Evolutionary conservation across 352 stramenopile species (phyloP), one percentile per base, ranked within the genome.

Genomic region (Globisporangium spinosum): DNA sequence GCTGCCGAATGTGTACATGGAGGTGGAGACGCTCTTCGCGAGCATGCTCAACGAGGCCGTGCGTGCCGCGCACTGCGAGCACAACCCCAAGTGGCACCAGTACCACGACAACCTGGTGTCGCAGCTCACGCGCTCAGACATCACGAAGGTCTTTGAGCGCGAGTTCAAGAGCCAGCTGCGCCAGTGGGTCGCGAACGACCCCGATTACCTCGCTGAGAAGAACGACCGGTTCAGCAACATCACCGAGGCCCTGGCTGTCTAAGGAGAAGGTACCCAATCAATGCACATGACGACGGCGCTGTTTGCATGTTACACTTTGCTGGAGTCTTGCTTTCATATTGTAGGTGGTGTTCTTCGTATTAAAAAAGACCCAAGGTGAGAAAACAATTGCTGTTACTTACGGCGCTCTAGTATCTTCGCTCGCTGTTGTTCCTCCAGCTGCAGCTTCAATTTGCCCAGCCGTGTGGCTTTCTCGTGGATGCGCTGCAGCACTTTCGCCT

Each of bases 1-100:
- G 40, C 74, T 92, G 27, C 83, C 86, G 13, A 92, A 80, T 43
- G 82, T 82, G 61, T 89, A 90, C 67, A 80, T 90, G 73, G 61
- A 88, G 55, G 73, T 70, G 13, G 77, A 80, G 27, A 88, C 83
- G 58, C 76, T 94, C 72, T 69, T 92, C 12, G 79, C 75, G 45
- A 88, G 73, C 32, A 65, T 92, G 62, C 70, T 94, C 17, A 82
- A 87, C 47, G 80, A 90, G 49, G 77, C 80, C 3, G 86, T 94
- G 45, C 82, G 86, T 20, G 79, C 77, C 9, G 73, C 79, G 20
- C 78, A 82, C 15, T 74, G 83, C 64, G 84, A 93, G 57, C 76
- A 86, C 64, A 85, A 79, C 69, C 45, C 62, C 9, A 76, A 70
- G 68, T 93, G 84, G 84, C 77, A 70, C 58, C 60, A 82, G 65